phyloP scores from a whole-genome alignment of 2,329 filamentous ascomycete species.

The Pseudomassariella vexata region DNA sequence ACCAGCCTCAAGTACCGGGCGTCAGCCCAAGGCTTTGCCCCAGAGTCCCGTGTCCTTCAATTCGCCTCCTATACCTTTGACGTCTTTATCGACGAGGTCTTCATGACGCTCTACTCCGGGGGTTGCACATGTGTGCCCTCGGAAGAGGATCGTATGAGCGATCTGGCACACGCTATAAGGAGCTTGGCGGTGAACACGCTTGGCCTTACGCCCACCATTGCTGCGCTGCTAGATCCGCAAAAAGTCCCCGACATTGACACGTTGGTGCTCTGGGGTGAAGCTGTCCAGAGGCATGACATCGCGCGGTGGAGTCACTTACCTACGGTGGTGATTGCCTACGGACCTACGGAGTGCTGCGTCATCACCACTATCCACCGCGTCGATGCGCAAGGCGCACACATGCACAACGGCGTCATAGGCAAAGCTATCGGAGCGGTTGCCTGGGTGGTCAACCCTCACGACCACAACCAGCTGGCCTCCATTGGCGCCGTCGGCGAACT shows the following conservation, averaged over 20 bases:
- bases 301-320: constrained; percentile 27
- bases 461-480: constrained; percentile 7
- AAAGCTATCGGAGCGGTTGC: no score
- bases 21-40: neutral
- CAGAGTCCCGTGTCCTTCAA: constrained; percentile 15
- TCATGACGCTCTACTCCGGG: constrained; percentile 29
- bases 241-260: constrained; percentile 9
- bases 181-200: constrained; percentile 14
- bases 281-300: constrained; percentile 18
- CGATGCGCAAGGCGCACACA: no score
- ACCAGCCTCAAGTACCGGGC: neutral
- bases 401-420: no score
- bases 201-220: constrained; percentile 22
- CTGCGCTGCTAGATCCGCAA: constrained; percentile 15
- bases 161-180: constrained; percentile 23
- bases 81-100: constrained; percentile 31
- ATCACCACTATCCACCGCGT: no score
- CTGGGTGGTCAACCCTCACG: constrained; percentile 9
- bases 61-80: constrained; percentile 33
- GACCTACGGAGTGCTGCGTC: constrained; percentile 31
- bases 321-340: constrained; percentile 30
- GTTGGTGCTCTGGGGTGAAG: constrained; percentile 20
- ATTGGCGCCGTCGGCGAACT: constrained; percentile 15
- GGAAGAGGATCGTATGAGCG: constrained; percentile 30
- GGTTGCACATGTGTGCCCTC: constrained; percentile 34